These are phyloP conservation scores for Cladosporium colombiae DNA, from an alignment of 2,329 filamentous ascomycete genomes.

Conservation along the genomic window DNA sequence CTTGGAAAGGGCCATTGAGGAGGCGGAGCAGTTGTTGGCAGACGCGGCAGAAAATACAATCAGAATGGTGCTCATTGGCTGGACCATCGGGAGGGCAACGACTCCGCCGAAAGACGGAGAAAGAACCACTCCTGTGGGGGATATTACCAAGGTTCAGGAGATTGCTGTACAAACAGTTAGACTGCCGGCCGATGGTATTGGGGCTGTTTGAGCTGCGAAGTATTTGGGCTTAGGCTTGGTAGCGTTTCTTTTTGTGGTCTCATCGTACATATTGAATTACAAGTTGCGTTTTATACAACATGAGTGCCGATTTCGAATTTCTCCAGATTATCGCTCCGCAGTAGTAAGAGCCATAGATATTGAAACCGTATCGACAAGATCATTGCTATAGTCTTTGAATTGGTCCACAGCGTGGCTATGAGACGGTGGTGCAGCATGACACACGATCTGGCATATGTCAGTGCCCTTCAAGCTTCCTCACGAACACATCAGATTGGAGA, in stretches of 20 bases:
- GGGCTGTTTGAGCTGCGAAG: neutral
- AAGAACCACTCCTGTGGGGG: neutral
- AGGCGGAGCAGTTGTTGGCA: constrained; percentile 38
- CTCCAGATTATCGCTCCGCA: neutral
- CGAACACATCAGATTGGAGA: neutral
- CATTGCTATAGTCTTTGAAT: neutral
- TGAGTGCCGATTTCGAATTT: neutral
- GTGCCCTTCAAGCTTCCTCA: neutral
- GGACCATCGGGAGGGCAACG: constrained; percentile 26
- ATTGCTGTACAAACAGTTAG: neutral
- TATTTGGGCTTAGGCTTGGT: neutral
- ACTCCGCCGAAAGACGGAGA: neutral
- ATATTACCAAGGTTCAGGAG: constrained; percentile 2
- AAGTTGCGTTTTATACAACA: neutral
- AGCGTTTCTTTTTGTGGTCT: neutral
- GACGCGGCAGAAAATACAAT: constrained; percentile 42
- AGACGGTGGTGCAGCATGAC: neutral
- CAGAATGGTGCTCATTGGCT: constrained; percentile 41
- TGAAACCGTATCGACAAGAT: neutral
- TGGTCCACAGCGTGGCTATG: neutral
- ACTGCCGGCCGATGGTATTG: neutral
- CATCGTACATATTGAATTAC: neutral
- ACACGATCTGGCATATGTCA: neutral
- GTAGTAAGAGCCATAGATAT: neutral
- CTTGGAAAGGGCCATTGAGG: constrained; percentile 38